These are phyloP conservation scores for Auricularia heimuer DNA, from an alignment of 768 basidiomycete species.

Conservation along the genomic window DNA sequence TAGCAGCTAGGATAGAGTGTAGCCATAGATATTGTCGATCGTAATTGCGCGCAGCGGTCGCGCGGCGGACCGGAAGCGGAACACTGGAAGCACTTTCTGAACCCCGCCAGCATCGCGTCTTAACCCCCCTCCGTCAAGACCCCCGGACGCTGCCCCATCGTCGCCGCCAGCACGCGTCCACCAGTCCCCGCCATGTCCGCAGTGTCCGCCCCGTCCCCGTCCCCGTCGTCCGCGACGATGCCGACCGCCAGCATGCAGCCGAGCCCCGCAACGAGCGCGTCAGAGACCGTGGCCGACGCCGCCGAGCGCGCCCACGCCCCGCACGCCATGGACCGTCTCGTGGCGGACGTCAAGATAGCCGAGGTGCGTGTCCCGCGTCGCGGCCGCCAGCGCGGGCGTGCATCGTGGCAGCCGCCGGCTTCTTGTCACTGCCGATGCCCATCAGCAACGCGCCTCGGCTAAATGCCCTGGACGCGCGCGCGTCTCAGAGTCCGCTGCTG, in stretches of 20 bases:
- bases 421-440: neutral
- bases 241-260: slow-evolving; percentile 40
- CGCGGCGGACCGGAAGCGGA: neutral
- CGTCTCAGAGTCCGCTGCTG: slow-evolving; percentile 9
- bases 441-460: slow-evolving; percentile 5
- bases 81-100: neutral
- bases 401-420: slow-evolving; percentile 1
- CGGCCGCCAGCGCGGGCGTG: neutral
- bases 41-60: neutral
- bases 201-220: neutral
- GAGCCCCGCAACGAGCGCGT: slow-evolving; percentile 27
- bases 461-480: slow-evolving; percentile 11
- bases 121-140: neutral
- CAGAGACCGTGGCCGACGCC: slow-evolving; percentile 28
- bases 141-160: no score
- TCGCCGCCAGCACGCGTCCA: no score
- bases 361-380: slow-evolving; percentile 38
- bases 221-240: slow-evolving; percentile 32
- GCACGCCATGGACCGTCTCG: slow-evolving; percentile 62
- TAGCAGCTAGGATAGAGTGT: neutral
- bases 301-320: slow-evolving; percentile 51
- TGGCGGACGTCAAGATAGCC: slow-evolving; percentile 69
- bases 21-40: neutral
- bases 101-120: neutral
- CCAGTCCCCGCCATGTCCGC: neutral